Conservation (phyloP, 805 yeast genomes). For the Ogataea pilisensis region DNA sequence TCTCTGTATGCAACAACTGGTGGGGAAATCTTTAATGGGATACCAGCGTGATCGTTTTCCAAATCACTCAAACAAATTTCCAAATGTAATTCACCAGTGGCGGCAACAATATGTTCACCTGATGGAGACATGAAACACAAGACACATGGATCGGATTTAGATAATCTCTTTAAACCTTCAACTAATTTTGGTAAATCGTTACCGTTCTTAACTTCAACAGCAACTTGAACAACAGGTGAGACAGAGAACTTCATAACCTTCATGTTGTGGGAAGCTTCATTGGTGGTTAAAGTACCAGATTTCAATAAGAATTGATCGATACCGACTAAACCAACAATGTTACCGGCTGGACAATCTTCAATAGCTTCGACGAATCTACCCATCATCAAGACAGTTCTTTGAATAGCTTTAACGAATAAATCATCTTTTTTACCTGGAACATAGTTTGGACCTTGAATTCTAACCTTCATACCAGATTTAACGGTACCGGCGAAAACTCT, state of each 20-base stretch:
- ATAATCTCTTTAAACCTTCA: conserved; percentile 99
- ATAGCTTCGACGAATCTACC: conserved; percentile 97
- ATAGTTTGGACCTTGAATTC: conserved; percentile 99
- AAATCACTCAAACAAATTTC: conserved; percentile 95
- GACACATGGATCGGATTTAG: conserved; percentile 99
- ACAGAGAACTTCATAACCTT: conserved; percentile 99
- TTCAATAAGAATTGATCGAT: conserved; percentile 98
- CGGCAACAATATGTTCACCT: conserved; percentile 99
- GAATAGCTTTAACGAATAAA: conserved; percentile 93
- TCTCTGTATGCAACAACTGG: conserved; percentile 99
- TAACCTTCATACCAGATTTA: conserved; percentile 96
- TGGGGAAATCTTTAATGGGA: conserved; percentile 95
- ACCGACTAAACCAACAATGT: conserved; percentile 99
- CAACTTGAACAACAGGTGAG: conserved; percentile 99
- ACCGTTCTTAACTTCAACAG: conserved; percentile 99
- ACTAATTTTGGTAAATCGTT: conserved; percentile 98
- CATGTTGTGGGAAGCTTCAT: conserved; percentile 97
- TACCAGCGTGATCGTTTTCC: conserved; percentile 99
- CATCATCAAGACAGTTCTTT: conserved; percentile 99
- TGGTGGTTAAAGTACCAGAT: conserved; percentile 98
- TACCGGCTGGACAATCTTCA: conserved; percentile 99
- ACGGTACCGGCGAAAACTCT: conserved; percentile 99
- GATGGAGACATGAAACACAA: conserved; percentile 80
- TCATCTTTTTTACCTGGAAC: conserved; percentile 98
- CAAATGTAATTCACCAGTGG: conserved; percentile 99